Evolutionary conservation across 2,329 filamentous ascomycete genomes (phyloP), one percentile per base, ranked within the genome.

Genomic region (Colletotrichum limetticola): DNA sequence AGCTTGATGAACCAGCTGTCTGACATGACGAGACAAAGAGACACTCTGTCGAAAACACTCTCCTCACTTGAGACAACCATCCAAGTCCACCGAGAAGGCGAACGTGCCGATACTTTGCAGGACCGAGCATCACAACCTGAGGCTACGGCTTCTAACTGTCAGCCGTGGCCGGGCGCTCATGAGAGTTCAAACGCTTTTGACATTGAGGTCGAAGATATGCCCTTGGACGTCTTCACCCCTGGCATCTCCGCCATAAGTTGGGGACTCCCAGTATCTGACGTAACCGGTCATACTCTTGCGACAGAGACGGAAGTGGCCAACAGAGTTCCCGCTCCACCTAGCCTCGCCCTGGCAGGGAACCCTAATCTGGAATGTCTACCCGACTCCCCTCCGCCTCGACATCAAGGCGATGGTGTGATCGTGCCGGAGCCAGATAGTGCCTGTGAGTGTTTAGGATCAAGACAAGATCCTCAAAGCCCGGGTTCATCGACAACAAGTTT

Each of bases 11-110:
- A 76, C 6, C 76, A 76, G 53, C 70, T 79, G 1, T 60, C 68
- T 14, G 66, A 75, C 14, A 75, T 78, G 16, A 78, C 75, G 11
- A 74, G 74, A 32, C 77, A 80, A 49, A 74, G 77, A 11, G 77
- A 71, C 22, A 62, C 26, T 7, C 32, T 74, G 7, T 26, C 26
- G 24, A 68, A 55, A 28, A 24, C 59, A 9, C n/a, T 66, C 9
- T 64, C 35, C 12, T 71, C 71, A 3, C 56, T 67, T 14, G 57
- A 70, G 58, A 60, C 32, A n/a, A 56, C 26, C 9, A 28, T 67
- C n/a, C 46, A 71, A 55, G n/a, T 59, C 19, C 28, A 68, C 32
- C 37, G 30, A 14, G 37, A 68, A 37, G 58, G 49, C 35, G 28
- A 71, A 49, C 70, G 32, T 28, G 28, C 35, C 42, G 49, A 56